Evolutionary conservation across 2,329 filamentous ascomycete species (phyloP).

Genomic region (Dactylellina sp.): DNA sequence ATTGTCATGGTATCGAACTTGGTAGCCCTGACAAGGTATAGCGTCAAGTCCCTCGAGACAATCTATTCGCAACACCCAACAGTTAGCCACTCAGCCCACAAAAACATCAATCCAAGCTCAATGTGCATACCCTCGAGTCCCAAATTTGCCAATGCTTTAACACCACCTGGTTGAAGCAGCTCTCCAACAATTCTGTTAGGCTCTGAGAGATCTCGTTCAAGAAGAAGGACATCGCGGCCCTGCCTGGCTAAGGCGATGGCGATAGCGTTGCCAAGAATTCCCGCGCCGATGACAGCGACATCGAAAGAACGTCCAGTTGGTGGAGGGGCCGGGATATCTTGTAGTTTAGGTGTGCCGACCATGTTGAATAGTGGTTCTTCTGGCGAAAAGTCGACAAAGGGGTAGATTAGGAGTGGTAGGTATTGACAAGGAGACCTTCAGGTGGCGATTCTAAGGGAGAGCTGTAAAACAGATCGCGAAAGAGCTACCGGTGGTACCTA

Average conservation of each 20-base stretch:
- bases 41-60: slow-evolving; percentile 92
- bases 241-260: slow-evolving; percentile 88
- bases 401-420: not conserved
- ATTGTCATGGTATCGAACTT: slow-evolving; percentile 82
- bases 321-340: slow-evolving; percentile 47
- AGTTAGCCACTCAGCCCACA: not conserved
- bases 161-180: slow-evolving; percentile 90
- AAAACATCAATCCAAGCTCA: slow-evolving; percentile 9
- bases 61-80: slow-evolving; percentile 64
- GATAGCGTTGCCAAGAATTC: slow-evolving; percentile 86
- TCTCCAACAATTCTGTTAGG: slow-evolving; percentile 97
- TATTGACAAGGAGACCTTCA: no score
- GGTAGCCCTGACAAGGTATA: slow-evolving; percentile 83
- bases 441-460: slow-evolving; percentile 41
- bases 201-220: slow-evolving; percentile 90
- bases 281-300: slow-evolving; percentile 90
- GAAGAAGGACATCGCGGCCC: slow-evolving; percentile 86
- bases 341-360: slow-evolving; percentile 52
- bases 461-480: no score
- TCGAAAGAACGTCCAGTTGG: slow-evolving; percentile 66
- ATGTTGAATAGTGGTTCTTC: slow-evolving; percentile 37
- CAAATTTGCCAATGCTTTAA: slow-evolving; percentile 81
- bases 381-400: not conserved
- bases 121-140: slow-evolving; percentile 70
- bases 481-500: slow-evolving; percentile 2